These are phyloP conservation scores for Aspergillus luchuensis DNA, from an alignment of 2,329 filamentous ascomycete species.

Conservation along the genomic window DNA sequence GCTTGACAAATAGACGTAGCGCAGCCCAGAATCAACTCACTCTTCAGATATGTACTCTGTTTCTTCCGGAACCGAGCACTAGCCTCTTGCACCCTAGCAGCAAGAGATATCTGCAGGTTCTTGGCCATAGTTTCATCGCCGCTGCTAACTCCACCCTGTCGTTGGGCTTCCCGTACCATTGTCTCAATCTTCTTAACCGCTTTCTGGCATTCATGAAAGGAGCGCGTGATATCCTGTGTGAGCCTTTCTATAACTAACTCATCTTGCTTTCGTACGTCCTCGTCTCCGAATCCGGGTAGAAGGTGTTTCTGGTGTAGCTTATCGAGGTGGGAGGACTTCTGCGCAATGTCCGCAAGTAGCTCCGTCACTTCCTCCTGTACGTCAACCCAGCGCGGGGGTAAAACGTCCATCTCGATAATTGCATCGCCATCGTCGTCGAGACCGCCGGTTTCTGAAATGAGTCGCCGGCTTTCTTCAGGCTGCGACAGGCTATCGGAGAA, in stretches of 20 bases:
- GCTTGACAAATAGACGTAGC: slow-evolving; percentile 2
- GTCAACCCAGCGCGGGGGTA: slow-evolving; percentile 94
- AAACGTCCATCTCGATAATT: slow-evolving; percentile 96
- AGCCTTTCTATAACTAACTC: slow-evolving; percentile 87
- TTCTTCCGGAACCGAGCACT: slow-evolving; percentile 95
- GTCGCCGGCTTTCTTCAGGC: slow-evolving; percentile 72
- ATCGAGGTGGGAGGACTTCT: slow-evolving; percentile 81
- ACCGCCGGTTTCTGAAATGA: slow-evolving; percentile 78
- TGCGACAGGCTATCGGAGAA: slow-evolving; percentile 62
- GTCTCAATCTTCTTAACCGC: slow-evolving; percentile 84
- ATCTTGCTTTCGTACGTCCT: slow-evolving; percentile 82
- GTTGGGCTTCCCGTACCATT: slow-evolving; percentile 80
- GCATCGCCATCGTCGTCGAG: slow-evolving; percentile 79
- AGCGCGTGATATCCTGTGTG: slow-evolving; percentile 85
- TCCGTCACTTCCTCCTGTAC: slow-evolving; percentile 92
- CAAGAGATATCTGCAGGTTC: slow-evolving; percentile 92
- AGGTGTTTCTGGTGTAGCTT: slow-evolving; percentile 97
- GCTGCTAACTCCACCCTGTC: slow-evolving; percentile 68
- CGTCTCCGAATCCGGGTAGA: slow-evolving; percentile 93
- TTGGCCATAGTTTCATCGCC: slow-evolving; percentile 94
- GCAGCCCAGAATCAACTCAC: slow-evolving; percentile 51
- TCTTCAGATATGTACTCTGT: slow-evolving; percentile 93
- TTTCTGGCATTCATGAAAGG: slow-evolving; percentile 86
- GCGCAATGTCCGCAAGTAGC: slow-evolving; percentile 74
- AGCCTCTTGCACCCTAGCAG: slow-evolving; percentile 83